These are phyloP conservation scores for Wallacemonas sp. DNA, from an alignment of 208 protist genomes.

Conservation along the genomic window DNA sequence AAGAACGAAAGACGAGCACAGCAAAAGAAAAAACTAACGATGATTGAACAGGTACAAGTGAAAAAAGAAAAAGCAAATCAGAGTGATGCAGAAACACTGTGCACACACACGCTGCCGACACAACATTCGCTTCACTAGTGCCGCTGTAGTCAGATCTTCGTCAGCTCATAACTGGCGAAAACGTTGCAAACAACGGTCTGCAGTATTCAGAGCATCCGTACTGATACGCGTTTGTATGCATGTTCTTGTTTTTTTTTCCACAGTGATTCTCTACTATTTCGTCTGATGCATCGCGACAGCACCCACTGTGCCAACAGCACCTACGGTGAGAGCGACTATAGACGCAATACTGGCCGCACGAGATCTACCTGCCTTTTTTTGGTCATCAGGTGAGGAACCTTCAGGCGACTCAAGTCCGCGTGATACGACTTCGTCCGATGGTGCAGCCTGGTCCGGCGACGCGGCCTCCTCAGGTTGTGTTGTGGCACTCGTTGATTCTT, in stretches of 20 bases:
- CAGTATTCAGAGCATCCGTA: background rate
- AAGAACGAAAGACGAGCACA: too few species aligned
- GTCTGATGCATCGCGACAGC: constrained; percentile 15
- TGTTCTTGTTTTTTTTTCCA: constrained; percentile 11
- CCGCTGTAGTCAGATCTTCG: too few species aligned
- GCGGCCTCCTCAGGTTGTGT: background rate
- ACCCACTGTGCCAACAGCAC: background rate
- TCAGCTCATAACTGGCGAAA: too few species aligned
- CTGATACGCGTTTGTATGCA: background rate
- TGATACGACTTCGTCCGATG: background rate
- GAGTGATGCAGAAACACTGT: too few species aligned
- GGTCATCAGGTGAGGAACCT: too few species aligned
- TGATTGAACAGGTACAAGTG: background rate
- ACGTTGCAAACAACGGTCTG: background rate
- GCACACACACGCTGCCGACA: too few species aligned
- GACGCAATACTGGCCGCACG: background rate
- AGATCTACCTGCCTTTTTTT: background rate
- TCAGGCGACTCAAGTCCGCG: too few species aligned
- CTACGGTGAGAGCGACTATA: background rate
- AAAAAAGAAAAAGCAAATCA: constrained; percentile 18
- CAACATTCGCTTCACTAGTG: too few species aligned
- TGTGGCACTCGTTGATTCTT: background rate
- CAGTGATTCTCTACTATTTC: too few species aligned
- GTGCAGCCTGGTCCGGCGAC: background rate
- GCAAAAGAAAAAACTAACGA: constrained; percentile 13